Evolutionary conservation across 768 basidiomycete genomes (phyloP).

Genomic region (Amanita rubescens): DNA sequence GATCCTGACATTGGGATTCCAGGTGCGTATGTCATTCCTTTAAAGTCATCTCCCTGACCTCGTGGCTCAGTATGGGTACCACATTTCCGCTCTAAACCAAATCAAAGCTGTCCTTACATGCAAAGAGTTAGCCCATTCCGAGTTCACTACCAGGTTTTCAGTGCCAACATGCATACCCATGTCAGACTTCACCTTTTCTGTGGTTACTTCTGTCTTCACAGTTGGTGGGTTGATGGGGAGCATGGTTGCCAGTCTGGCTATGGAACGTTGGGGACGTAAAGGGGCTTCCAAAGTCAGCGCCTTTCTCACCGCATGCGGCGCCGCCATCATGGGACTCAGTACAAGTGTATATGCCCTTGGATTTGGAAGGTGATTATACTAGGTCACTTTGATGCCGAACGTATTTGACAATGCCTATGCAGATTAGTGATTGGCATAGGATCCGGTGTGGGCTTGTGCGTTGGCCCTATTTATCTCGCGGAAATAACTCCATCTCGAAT

Average conservation of each 20-base stretch:
- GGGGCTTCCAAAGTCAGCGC: conserved; percentile 58
- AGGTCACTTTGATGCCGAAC: background rate
- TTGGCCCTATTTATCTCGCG: conserved; percentile 79
- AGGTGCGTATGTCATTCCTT: conserved; percentile 23
- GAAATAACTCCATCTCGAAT: conserved; percentile 78
- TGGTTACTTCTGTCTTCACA: conserved; percentile 82
- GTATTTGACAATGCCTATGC: conserved; percentile 3
- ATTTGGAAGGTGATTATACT: conserved; percentile 51
- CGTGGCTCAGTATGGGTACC: conserved; percentile 72
- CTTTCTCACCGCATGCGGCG: conserved; percentile 46
- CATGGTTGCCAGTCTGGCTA: conserved; percentile 53
- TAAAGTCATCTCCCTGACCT: background rate
- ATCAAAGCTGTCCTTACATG: conserved; percentile 77
- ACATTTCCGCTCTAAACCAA: conserved; percentile 88
- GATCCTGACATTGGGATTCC: conserved; percentile 59
- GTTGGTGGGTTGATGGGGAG: conserved; percentile 83
- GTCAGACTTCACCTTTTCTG: conserved; percentile 68
- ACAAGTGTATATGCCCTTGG: conserved; percentile 46
- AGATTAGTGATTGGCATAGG: conserved; percentile 65
- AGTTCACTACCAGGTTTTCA: conserved; percentile 22
- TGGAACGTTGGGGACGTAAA: conserved; percentile 67
- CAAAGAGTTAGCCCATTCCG: conserved; percentile 24
- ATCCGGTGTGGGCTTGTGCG: conserved; percentile 66
- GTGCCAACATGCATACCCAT: conserved; percentile 77
- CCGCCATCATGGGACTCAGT: conserved; percentile 60